A percentile compares a stretch with the other conserved stretches of the same genome.
These are phyloP conservation scores for Agrostemma githago DNA, from an alignment of 148 eudicot genomes.

Conservation along the genomic window DNA sequence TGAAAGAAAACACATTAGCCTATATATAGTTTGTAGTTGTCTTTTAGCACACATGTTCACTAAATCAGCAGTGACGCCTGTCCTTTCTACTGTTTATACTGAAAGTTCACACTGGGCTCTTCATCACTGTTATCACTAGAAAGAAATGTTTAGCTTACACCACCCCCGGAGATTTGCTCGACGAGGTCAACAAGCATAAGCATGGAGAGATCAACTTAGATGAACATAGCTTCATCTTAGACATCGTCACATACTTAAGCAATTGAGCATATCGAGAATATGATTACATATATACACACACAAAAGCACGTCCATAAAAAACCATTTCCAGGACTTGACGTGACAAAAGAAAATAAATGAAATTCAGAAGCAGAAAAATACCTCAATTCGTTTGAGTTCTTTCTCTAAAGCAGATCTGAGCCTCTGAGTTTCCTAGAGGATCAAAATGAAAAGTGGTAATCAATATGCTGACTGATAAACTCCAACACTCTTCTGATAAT, in stretches of 20 bases:
- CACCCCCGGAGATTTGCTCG: background rate
- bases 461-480: constrained; percentile 9
- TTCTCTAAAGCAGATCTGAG: constrained; percentile 64
- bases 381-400: constrained; percentile 75
- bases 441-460: background rate
- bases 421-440: constrained; percentile 71
- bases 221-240: background rate
- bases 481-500: constrained; percentile 7
- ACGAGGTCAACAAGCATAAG: background rate
- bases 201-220: constrained; percentile 1
- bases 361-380: constrained; percentile 28
- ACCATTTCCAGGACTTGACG: background rate
- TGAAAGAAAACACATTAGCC: too few species aligned
- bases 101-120: too few species aligned
- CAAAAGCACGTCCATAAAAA: background rate
- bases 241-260: background rate
- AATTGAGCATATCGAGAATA: background rate
- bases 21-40: too few species aligned
- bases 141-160: background rate
- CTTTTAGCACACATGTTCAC: too few species aligned
- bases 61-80: too few species aligned
- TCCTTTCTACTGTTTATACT: too few species aligned
- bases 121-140: background rate
- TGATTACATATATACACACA: background rate
- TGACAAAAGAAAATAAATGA: background rate